Conservation (phyloP, 139 green algal genomes). For the Chlorella vulgaris region DNA sequence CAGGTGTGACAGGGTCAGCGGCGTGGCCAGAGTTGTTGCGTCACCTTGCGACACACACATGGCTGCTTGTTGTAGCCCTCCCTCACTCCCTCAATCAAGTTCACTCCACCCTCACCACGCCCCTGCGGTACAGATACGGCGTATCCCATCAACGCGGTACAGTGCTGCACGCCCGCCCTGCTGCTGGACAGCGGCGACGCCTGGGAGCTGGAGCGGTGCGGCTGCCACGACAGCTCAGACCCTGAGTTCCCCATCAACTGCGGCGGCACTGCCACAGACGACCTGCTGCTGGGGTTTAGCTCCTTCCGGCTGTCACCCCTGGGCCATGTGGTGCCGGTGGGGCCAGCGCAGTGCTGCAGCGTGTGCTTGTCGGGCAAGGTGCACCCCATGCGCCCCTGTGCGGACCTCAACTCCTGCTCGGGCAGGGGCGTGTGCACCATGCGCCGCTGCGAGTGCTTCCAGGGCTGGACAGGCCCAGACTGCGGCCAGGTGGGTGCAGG, state of each 20-base stretch:
- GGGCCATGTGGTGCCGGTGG: constrained; percentile 67
- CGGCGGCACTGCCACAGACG: constrained; percentile 49
- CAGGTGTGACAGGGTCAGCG: too few species aligned
- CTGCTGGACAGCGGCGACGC: constrained; percentile 59
- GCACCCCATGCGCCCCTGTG: constrained; percentile 54
- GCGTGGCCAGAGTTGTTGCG: too few species aligned
- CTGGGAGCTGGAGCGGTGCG: constrained; percentile 71
- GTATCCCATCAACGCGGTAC: constrained; percentile 64
- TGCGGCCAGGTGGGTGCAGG: constrained; percentile 39
- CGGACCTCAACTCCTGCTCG: constrained; percentile 61
- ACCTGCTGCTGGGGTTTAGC: constrained; percentile 48
- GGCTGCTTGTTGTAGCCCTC: too few species aligned
- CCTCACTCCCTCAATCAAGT: too few species aligned
- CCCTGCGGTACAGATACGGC: constrained; percentile 40
- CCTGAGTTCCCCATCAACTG: constrained; percentile 58
- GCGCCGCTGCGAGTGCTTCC: constrained; percentile 65
- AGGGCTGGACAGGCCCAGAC: constrained; percentile 61
- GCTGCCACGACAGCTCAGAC: constrained; percentile 47
- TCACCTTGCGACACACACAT: too few species aligned
- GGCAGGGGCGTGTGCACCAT: constrained; percentile 24
- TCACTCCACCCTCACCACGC: too few species aligned
- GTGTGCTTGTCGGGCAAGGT: constrained; percentile 60
- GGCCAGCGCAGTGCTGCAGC: constrained; percentile 72
- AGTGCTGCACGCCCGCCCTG: constrained; percentile 76
- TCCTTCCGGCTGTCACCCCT: constrained; percentile 44